Base-by-base conservation (phyloP, 306 rosid species). In the Coriaria nepalensis region DNA sequence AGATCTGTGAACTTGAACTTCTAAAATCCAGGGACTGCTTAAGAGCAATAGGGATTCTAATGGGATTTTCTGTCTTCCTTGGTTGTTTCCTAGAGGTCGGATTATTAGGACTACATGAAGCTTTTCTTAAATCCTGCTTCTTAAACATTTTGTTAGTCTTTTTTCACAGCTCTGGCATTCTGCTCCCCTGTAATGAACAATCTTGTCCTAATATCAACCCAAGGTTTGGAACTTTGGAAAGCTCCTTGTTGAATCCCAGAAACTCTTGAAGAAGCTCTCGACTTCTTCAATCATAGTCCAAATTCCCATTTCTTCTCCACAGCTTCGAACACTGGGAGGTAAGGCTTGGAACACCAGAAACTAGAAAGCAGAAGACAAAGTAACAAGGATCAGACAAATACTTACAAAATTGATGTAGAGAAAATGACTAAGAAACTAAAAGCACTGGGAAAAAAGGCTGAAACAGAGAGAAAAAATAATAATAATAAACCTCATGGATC, bases 61-160 rank as follows among this genome's bases (percentile, higher is more conserved):
- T 53, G 11, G 98, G 98, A 55, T 82, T 85, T 59, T 92, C 96
- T 4, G 87, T 76, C 72, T 92, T 92, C 42, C 98, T 75, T 6
- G 73, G 72, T 57, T 85, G 98, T 79, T 82, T 92, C 63, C 73
- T 77, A 8, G 81, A 68, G 53, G 57, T 46, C 56, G 69, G 95
- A 62, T 58, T 77, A 62, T 61, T 68, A 34, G 81, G 67, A 63
- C 70, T 73, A 40, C 73, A 65, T 47, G 80, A 78, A 61, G 62
- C 61, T 45, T 79, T 92, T 60, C 66, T 92, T 5, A 79, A 50
- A 37, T 92, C 98, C 54, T 77, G 93, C 66, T 82, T 92, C 87
- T 85, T 88, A 53, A 15, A 57, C 5, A 47, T 50, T 80, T 80
- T 87, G 65, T 68, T 67, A 45, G 72, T 49, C 40, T 71, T 68